These are phyloP conservation scores for Madurella mycetomatis DNA, from an alignment of 2,329 filamentous ascomycete genomes.

Conservation along the genomic window DNA sequence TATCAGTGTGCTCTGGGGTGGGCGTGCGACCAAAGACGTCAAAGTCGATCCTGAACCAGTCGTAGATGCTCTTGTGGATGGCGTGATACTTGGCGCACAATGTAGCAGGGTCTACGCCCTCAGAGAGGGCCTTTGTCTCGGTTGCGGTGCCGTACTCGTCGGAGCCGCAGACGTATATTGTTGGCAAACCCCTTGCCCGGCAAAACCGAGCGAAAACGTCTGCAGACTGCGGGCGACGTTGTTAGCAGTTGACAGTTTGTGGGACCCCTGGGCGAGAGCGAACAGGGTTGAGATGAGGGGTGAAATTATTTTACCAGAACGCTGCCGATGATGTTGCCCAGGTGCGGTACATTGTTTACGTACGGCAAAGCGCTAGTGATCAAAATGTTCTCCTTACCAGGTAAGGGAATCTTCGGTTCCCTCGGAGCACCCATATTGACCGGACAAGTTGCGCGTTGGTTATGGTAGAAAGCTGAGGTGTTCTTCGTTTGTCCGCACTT, in stretches of 20 bases:
- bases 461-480: neutral
- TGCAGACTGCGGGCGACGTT: slow-evolving; percentile 49
- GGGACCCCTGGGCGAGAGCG: neutral
- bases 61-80: slow-evolving; percentile 84
- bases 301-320: slow-evolving; percentile 50
- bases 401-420: slow-evolving; percentile 55
- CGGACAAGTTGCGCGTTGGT: neutral
- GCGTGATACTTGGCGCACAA: slow-evolving; percentile 91
- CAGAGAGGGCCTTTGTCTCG: slow-evolving; percentile 90
- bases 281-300: slow-evolving; percentile 2
- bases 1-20: slow-evolving; percentile 82
- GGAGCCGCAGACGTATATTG: slow-evolving; percentile 78
- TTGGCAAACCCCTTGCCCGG: slow-evolving; percentile 73
- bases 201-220: slow-evolving; percentile 82
- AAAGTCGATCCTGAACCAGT: slow-evolving; percentile 94
- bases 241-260: slow-evolving; percentile 4
- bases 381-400: slow-evolving; percentile 79
- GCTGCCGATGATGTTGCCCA: slow-evolving; percentile 84
- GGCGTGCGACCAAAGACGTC: slow-evolving; percentile 94
- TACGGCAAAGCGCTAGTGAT: slow-evolving; percentile 91
- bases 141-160: slow-evolving; percentile 97
- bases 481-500: neutral
- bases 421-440: slow-evolving; percentile 19
- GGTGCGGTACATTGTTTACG: slow-evolving; percentile 72
- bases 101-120: slow-evolving; percentile 73